Conservation (phyloP, 73 alveolate genomes). For the Tetrahymena elliotti region DNA sequence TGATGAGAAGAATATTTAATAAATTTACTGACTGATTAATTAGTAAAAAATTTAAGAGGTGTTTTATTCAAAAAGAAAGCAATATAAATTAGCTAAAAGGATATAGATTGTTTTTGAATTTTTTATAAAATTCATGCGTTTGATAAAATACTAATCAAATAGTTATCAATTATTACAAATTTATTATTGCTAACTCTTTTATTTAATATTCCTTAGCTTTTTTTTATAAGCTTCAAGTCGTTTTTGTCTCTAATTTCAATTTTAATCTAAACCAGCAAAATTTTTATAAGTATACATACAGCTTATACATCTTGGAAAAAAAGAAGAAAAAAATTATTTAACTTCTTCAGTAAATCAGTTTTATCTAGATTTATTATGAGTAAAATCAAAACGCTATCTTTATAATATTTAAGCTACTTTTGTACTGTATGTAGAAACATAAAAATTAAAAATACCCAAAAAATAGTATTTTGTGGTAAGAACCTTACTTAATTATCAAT, state of each 20-base stretch:
- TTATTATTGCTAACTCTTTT: too few relatives aligned
- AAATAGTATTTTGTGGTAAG: not conserved
- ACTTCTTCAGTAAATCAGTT: too few relatives aligned
- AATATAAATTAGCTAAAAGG: not conserved
- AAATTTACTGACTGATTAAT: not conserved
- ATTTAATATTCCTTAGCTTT: not conserved
- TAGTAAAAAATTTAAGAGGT: not conserved
- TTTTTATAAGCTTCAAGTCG: not conserved
- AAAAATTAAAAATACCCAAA: too few relatives aligned
- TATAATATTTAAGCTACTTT: not conserved
- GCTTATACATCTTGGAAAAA: too few relatives aligned
- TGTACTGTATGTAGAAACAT: too few relatives aligned
- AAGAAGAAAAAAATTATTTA: too few relatives aligned
- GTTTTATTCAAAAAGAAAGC: not conserved
- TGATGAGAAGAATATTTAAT: not conserved
- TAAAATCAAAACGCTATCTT: too few relatives aligned
- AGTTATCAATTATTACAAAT: too few relatives aligned
- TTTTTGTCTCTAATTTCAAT: not conserved
- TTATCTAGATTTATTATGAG: too few relatives aligned
- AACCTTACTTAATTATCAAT: too few relatives aligned
- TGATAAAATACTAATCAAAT: not conserved
- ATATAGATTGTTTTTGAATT: not conserved
- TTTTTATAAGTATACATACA: not conserved
- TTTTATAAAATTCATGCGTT: not conserved
- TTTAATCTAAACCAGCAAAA: not conserved